phyloP scores from a whole-genome alignment of 148 eudicot genomes.

The Salicornia ramosissima region DNA sequence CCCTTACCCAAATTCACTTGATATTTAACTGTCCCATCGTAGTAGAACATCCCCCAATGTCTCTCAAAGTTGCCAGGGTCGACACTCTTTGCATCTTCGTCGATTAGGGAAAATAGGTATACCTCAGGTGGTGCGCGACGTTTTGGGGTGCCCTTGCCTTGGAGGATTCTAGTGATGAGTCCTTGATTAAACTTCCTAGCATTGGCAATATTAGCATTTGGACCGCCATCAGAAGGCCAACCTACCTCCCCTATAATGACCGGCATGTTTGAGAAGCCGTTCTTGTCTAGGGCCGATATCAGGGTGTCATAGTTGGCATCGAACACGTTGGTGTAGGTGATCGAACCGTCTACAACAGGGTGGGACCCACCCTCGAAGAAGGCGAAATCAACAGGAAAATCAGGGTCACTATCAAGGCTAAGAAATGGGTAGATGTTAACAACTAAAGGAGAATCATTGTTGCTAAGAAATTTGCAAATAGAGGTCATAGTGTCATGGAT shows the following conservation, averaged over 20 bases:
- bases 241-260: constrained; percentile 94
- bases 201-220: constrained; percentile 48
- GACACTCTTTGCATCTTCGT: constrained; percentile 80
- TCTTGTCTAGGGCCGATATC: constrained; percentile 65
- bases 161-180: constrained; percentile 44
- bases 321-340: constrained; percentile 67
- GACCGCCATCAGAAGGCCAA: constrained; percentile 82
- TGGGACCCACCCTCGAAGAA: constrained; percentile 62
- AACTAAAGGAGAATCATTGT: constrained; percentile 54
- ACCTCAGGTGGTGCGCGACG: constrained; percentile 63
- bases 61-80: constrained; percentile 89
- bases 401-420: constrained; percentile 74
- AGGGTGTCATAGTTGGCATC: constrained; percentile 95
- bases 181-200: constrained; percentile 83
- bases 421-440: constrained; percentile 94
- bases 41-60: constrained; percentile 88
- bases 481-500: constrained; percentile 63
- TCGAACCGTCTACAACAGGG: constrained; percentile 67
- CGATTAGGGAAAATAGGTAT: constrained; percentile 63
- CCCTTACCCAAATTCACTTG: constrained; percentile 41
- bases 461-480: constrained; percentile 54
- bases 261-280: constrained; percentile 53
- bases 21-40: constrained; percentile 69
- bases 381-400: constrained; percentile 81
- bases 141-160: constrained; percentile 75